phyloP scores from a whole-genome alignment of 371 early-diverging fungal genomes.

The Mortierella sp. region DNA sequence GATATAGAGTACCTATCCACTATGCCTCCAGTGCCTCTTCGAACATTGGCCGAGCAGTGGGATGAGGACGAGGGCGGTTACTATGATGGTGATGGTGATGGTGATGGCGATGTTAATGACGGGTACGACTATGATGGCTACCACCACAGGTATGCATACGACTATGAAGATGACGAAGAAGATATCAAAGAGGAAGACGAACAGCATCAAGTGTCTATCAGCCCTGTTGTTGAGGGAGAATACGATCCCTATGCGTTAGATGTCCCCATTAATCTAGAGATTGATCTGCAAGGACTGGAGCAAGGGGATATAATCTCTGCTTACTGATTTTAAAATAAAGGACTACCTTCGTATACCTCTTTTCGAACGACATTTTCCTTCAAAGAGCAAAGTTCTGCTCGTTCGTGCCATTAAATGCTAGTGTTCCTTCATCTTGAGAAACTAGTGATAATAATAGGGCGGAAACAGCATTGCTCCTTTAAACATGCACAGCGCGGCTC shows the following conservation, averaged over 20 bases:
- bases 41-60: conserved; percentile 22
- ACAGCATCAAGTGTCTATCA: not conserved
- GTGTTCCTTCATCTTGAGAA: too few species aligned
- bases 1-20: conserved; percentile 54
- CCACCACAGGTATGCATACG: not conserved
- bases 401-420: too few species aligned
- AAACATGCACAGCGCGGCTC: too few species aligned
- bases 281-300: conserved; percentile 30
- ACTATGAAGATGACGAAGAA: not conserved
- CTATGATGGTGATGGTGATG: conserved; percentile 1
- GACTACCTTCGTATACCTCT: too few species aligned
- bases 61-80: conserved; percentile 19
- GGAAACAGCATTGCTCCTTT: too few species aligned
- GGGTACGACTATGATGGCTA: conserved; percentile 19
- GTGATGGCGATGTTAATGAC: conserved; percentile 2
- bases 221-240: conserved; percentile 3
- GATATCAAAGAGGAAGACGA: not conserved
- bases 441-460: too few species aligned
- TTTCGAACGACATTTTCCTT: too few species aligned
- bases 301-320: conserved; percentile 2
- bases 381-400: too few species aligned
- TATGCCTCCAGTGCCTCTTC: conserved; percentile 39
- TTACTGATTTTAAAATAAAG: not conserved
- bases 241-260: conserved; percentile 46
- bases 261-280: conserved; percentile 39